Percentiles rank a stretch among this genome's conserved stretches.
Conservation (phyloP, 768 basidiomycete genomes). For the Heimioporus sp. region DNA sequence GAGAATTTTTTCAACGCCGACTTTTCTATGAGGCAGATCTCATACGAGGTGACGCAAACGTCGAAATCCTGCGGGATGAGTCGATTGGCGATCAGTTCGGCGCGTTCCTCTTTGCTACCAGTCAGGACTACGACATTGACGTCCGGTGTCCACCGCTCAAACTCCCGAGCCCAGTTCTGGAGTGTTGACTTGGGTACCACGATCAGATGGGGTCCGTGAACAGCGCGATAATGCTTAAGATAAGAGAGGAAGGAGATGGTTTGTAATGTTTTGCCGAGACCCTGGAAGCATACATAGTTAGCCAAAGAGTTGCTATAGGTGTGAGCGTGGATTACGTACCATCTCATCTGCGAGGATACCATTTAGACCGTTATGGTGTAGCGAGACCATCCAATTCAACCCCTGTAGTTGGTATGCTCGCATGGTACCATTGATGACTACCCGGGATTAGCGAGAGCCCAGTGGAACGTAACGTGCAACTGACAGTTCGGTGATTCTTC, state of each 20-base stretch:
- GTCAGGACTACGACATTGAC: constrained; percentile 80
- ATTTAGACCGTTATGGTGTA: constrained; percentile 95
- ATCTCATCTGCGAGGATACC: constrained; percentile 98
- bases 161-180: constrained; percentile 96
- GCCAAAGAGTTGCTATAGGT: neutral
- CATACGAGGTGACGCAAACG: constrained; percentile 94
- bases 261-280: constrained; percentile 97
- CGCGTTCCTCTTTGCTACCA: constrained; percentile 88
- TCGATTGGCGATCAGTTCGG: constrained; percentile 70
- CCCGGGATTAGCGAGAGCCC: constrained; percentile 3
- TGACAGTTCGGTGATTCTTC: constrained; percentile 90
- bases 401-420: constrained; percentile 94
- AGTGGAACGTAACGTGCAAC: constrained; percentile 10
- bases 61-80: constrained; percentile 89
- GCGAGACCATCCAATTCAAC: constrained; percentile 94
- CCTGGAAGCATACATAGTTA: constrained; percentile 43
- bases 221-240: constrained; percentile 79
- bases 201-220: constrained; percentile 84
- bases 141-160: constrained; percentile 87
- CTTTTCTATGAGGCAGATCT: constrained; percentile 95
- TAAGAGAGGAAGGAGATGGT: constrained; percentile 97
- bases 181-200: constrained; percentile 99
- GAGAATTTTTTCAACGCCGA: constrained; percentile 90
- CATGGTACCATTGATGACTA: constrained; percentile 90
- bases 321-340: constrained; percentile 38